Base-by-base conservation (phyloP, 2,329 filamentous ascomycete genomes). In the Alternaria incomplexa region DNA sequence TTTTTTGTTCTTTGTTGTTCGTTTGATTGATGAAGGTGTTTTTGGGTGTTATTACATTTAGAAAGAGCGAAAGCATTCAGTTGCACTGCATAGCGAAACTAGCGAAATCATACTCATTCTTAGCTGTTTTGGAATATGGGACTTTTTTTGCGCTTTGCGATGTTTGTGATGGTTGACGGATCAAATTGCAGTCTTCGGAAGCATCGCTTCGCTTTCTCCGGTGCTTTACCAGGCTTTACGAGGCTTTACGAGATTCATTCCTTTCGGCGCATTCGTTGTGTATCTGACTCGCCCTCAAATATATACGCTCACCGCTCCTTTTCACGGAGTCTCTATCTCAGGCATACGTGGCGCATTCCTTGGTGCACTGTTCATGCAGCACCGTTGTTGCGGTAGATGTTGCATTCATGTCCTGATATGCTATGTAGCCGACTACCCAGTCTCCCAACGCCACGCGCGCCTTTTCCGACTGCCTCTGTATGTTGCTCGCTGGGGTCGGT, bases 31-130 rank as follows among this genome's bases (percentile, higher is more conserved):
- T n/a, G 15, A 1, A n/a, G 52, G 52, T 28, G 36, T 54, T 44
- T 47, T 52, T 30, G 28, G 52, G 52, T 20, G 46, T 48, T 54
- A 17, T 5, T 10, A 54, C 36, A 25, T 44, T 25, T 52, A 52
- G 48, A 54, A 44, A 54, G 32, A 44, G 52, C 52, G 20, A 54
- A 54, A 52, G 52, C 52, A 54, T 54, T 54, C 52, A 44, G 20
- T 54, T 54, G 52, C 52, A 54, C 52, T 52, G 48, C 48, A 52
- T 52, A 52, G 48, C 48, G 48, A 52, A 52, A 52, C 48, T 23
- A 54, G 51, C 51, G 52, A 54, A 54, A 54, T 54, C 52, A 54
- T 44, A 44, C 32, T 54, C 36, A 44, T 54, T 44, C 15, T 44
- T 28, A 44, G 22, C 52, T 54, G 25, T 28, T 54, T 17, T 20